A percentile compares a stretch with the other conserved stretches of the same genome.
These are phyloP conservation scores for Nemania bipapillata DNA, from an alignment of 2,329 filamentous ascomycete species.

Conservation along the genomic window DNA sequence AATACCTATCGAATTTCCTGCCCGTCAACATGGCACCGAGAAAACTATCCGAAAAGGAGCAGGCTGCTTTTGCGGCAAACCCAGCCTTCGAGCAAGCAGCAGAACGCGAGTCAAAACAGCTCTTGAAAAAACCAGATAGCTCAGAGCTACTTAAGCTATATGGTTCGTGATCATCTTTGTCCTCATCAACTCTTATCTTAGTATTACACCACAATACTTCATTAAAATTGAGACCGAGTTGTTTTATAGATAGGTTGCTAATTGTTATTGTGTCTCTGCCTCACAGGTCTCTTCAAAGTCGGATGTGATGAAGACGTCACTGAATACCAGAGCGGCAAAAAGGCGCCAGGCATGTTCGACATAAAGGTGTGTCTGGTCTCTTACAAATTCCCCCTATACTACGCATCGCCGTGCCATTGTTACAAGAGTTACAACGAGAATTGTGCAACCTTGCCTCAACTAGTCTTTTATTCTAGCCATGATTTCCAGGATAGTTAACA, in stretches of 20 bases:
- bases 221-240: no score
- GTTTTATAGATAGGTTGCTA: no score
- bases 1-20: not conserved
- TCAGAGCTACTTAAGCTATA: slow-evolving; percentile 73
- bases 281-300: slow-evolving; percentile 68
- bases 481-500: not conserved
- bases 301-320: slow-evolving; percentile 66
- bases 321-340: slow-evolving; percentile 58
- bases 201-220: no score
- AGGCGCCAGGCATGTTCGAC: slow-evolving; percentile 73
- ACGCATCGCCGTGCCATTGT: not conserved
- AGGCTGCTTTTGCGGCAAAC: slow-evolving; percentile 29
- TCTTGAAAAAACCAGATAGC: slow-evolving; percentile 71
- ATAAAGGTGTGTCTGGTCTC: slow-evolving; percentile 63
- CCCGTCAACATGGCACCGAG: slow-evolving; percentile 26
- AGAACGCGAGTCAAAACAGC: slow-evolving; percentile 70
- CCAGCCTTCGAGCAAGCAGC: slow-evolving; percentile 38
- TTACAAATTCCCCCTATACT: not conserved
- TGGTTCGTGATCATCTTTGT: slow-evolving; percentile 56
- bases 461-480: not conserved
- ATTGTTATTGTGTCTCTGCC: not conserved
- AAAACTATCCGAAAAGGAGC: slow-evolving; percentile 25
- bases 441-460: not conserved
- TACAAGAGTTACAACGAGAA: not conserved
- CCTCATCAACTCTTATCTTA: not conserved